A percentile compares a stretch with the other conserved stretches of the same genome.
phyloP scores from a whole-genome alignment of 345 rosid genomes.

The Acer campestre region DNA sequence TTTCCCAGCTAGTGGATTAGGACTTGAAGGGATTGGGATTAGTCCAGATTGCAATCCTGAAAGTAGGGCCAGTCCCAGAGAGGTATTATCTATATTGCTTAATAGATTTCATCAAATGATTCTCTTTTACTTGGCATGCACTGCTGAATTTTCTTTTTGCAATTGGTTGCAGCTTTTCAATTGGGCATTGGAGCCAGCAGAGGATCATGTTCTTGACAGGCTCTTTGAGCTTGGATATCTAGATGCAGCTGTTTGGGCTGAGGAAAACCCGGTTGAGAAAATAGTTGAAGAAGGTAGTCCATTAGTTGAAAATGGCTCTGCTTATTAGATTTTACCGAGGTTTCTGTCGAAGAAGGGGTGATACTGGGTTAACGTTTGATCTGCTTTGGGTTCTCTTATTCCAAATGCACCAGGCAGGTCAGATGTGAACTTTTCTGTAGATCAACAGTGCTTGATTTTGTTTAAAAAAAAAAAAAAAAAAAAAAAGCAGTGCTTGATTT shows the following conservation, averaged over 20 bases:
- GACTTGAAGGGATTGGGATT: constrained; percentile 77
- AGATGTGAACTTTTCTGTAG: background rate
- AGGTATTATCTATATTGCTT: constrained; percentile 49
- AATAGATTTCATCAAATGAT: background rate
- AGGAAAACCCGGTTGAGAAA: constrained; percentile 57
- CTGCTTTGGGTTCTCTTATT: background rate
- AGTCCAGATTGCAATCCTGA: constrained; percentile 93
- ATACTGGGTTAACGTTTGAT: background rate
- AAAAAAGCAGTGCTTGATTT: background rate
- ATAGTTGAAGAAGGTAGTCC: constrained; percentile 44
- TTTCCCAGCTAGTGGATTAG: constrained; percentile 62
- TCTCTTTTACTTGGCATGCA: background rate
- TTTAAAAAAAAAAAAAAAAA: too few species aligned
- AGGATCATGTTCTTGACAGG: constrained; percentile 62
- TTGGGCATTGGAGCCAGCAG: constrained; percentile 97
- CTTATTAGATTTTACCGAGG: background rate
- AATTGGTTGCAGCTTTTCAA: constrained; percentile 61
- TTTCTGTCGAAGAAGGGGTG: constrained; percentile 1
- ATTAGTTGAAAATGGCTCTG: constrained; percentile 24
- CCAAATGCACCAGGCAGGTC: background rate
- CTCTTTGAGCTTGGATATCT: constrained; percentile 79
- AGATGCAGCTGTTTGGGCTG: constrained; percentile 87
- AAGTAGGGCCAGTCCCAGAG: constrained; percentile 60
- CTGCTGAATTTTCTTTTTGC: constrained; percentile 15
- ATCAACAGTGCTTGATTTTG: background rate